Conservation (phyloP, 1,284 basidiomycete genomes). For the Malassezia arunalokei region DNA sequence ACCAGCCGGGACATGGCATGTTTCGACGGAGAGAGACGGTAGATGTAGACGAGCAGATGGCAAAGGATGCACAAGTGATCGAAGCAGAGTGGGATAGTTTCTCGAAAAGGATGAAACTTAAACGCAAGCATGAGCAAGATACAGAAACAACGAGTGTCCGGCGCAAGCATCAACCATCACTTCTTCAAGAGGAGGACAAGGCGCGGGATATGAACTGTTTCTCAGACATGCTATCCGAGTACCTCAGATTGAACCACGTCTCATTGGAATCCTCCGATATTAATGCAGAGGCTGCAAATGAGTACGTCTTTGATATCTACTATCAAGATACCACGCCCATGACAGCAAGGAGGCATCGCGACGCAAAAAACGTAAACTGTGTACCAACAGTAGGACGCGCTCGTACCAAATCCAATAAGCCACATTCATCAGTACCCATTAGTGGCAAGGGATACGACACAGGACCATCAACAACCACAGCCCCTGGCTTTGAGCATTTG, state of each 20-base stretch:
- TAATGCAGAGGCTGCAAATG: conserved; percentile 15
- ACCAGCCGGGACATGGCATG: conserved; percentile 13
- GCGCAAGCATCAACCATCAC: not conserved
- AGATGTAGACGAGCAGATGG: not conserved
- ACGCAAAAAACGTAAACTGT: not conserved
- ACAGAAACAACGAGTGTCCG: not conserved
- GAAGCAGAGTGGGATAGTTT: conserved; percentile 10
- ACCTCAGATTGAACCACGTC: conserved; percentile 8
- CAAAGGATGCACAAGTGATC: not conserved
- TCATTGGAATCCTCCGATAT: not conserved
- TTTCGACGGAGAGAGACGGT: conserved; percentile 38
- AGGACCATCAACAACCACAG: conserved; percentile 6
- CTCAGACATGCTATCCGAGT: conserved; percentile 6
- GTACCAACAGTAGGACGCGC: not conserved
- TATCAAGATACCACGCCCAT: conserved; percentile 28
- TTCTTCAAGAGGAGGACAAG: conserved; percentile 2
- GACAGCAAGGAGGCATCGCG: not conserved
- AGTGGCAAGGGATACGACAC: conserved; percentile 16
- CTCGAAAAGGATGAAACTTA: not conserved
- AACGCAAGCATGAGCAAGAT: conserved; percentile 7
- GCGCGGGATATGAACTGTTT: conserved; percentile 15
- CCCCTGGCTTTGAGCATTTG: conserved; percentile 15
- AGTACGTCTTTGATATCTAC: conserved; percentile 43
- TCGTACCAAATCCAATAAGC: too few relatives aligned
- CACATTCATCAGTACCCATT: conserved; percentile 13